Conservation (phyloP, 495 filamentous ascomycete species). For the Aspergillus carlsbadensis region DNA sequence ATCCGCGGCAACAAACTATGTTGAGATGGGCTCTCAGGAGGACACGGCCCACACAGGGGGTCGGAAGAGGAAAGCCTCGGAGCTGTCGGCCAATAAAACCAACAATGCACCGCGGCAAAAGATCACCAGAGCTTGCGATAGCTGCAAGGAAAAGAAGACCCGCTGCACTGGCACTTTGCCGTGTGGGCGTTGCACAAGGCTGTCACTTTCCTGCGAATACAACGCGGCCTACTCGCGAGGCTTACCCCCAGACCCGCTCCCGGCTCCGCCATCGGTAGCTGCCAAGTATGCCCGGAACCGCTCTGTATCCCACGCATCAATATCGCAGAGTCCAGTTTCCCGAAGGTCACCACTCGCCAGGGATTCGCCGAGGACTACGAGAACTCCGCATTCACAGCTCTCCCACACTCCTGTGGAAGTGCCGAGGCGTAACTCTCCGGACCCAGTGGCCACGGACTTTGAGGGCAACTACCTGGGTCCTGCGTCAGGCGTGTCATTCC, state of each 20-base stretch:
- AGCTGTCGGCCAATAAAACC: slow-evolving; percentile 22
- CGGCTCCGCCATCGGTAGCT: slow-evolving; percentile 22
- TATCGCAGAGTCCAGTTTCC: slow-evolving; percentile 13
- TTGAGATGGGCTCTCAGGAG: background rate
- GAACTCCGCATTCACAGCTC: slow-evolving; percentile 5
- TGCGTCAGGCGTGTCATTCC: slow-evolving; percentile 45
- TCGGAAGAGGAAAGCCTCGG: slow-evolving; percentile 37
- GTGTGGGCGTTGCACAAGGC: slow-evolving; percentile 39
- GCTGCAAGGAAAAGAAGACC: slow-evolving; percentile 48
- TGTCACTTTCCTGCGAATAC: slow-evolving; percentile 43
- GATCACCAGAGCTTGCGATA: slow-evolving; percentile 49
- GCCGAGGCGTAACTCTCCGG: slow-evolving; percentile 39
- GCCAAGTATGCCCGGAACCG: slow-evolving; percentile 2
- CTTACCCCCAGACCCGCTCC: slow-evolving; percentile 41
- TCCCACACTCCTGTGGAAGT: slow-evolving; percentile 11
- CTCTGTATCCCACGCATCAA: slow-evolving; percentile 7
- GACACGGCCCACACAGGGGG: background rate
- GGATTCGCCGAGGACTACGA: slow-evolving; percentile 3
- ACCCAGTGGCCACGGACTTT: slow-evolving; percentile 44
- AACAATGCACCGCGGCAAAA: slow-evolving; percentile 33
- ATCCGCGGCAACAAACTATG: background rate
- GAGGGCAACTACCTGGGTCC: slow-evolving; percentile 49
- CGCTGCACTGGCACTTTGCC: slow-evolving; percentile 47
- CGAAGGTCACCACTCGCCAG: slow-evolving; percentile 11
- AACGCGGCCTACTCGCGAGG: slow-evolving; percentile 46